Conservation (phyloP, 768 basidiomycete species). For the Rhodotorula sphaerocarpa region DNA sequence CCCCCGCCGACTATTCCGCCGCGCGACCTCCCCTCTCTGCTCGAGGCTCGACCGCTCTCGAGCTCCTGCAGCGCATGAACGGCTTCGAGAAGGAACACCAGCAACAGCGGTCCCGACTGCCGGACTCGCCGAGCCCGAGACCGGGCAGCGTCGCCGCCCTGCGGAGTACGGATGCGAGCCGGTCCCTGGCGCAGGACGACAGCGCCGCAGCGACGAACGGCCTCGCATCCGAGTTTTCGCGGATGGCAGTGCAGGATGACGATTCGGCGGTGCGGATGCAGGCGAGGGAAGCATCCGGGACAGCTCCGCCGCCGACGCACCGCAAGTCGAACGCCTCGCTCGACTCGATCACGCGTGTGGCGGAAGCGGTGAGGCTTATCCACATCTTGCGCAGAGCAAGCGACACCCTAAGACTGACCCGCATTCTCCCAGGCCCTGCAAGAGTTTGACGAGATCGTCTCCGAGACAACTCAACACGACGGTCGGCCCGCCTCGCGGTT, state of each 20-base stretch:
- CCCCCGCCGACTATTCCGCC: not conserved
- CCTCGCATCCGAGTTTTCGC: not conserved
- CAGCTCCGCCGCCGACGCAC: no score
- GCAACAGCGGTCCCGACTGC: no score
- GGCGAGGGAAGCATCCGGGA: no score
- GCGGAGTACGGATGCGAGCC: not conserved
- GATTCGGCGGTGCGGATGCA: not conserved
- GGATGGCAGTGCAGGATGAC: not conserved
- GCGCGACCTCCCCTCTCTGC: not conserved
- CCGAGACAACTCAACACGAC: not conserved
- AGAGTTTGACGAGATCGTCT: conserved; percentile 16
- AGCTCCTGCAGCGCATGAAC: not conserved
- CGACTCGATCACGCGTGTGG: conserved; percentile 13
- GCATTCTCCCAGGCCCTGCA: conserved; percentile 9
- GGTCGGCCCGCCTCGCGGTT: not conserved
- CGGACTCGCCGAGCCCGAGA: conserved; percentile 19
- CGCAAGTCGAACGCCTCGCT: conserved; percentile 4
- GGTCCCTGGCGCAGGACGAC: no score
- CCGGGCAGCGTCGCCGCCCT: conserved; percentile 28
- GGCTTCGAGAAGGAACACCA: no score
- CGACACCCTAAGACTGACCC: no score
- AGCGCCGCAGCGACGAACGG: not conserved
- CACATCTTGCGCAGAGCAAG: not conserved
- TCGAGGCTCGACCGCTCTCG: not conserved
- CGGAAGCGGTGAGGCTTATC: conserved; percentile 9